Percentiles rank a stretch among this genome's conserved stretches.
These are phyloP conservation scores for Gossypium aridum DNA, from an alignment of 441 rosid species.

Conservation along the genomic window DNA sequence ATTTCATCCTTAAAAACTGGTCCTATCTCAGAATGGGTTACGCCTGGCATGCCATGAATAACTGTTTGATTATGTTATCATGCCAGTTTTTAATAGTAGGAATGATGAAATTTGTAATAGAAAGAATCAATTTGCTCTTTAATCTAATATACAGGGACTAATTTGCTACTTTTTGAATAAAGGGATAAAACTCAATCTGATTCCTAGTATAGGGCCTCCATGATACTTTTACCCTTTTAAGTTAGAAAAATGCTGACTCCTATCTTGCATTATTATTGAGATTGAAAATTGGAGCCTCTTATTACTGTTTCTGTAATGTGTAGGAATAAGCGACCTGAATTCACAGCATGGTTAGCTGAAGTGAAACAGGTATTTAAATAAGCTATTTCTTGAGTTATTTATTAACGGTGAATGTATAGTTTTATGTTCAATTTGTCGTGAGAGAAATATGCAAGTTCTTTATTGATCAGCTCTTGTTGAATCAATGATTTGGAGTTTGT, in stretches of 20 bases:
- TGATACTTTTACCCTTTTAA: not conserved
- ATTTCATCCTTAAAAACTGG: too few species aligned
- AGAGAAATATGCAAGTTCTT: not conserved
- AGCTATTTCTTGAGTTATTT: not conserved
- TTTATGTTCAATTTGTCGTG: not conserved
- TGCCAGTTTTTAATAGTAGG: too few species aligned
- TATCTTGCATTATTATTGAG: not conserved
- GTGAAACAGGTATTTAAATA: constrained; percentile 58
- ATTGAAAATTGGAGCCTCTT: not conserved
- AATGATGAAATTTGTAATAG: too few species aligned
- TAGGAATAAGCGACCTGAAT: constrained; percentile 97
- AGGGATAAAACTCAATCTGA: too few species aligned
- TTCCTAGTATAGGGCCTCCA: too few species aligned
- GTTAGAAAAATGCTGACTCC: not conserved
- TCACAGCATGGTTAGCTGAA: constrained; percentile 94
- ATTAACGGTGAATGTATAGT: not conserved
- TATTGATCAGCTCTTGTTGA: not conserved
- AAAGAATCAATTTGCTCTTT: too few species aligned
- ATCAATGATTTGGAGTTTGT: not conserved
- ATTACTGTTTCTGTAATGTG: constrained; percentile 10
- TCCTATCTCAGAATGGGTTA: too few species aligned
- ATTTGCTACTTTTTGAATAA: too few species aligned
- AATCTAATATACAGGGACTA: too few species aligned
- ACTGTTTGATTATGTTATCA: too few species aligned
- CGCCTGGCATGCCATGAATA: too few species aligned